Evolutionary conservation across 257 asterid genomes (phyloP).

Genomic region (Solanum chmielewskii): DNA sequence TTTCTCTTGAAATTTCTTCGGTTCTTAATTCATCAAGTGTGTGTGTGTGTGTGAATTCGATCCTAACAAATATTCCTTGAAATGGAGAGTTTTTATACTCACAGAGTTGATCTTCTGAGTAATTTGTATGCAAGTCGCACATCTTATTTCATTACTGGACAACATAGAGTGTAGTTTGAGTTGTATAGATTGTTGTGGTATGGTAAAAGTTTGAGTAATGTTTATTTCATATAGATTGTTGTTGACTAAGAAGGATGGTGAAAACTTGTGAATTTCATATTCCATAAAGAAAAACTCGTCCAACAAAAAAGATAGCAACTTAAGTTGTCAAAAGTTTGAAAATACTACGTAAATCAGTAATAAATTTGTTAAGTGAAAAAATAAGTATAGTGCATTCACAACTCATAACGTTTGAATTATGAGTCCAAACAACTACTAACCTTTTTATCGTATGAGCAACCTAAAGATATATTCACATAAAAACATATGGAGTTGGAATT

Average conservation of each 20-base stretch:
- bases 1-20: no score
- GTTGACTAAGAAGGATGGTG: background rate
- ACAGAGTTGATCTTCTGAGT: constrained; percentile 57
- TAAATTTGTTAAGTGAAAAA: background rate
- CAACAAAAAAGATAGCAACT: background rate
- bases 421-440: constrained; percentile 6
- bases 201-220: constrained; percentile 65
- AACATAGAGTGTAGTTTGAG: constrained; percentile 56
- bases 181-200: constrained; percentile 56
- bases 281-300: background rate
- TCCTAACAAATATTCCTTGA: background rate
- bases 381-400: background rate
- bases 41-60: no score
- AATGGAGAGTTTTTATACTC: constrained; percentile 6
- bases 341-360: background rate
- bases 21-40: no score
- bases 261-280: background rate
- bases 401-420: background rate
- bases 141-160: constrained; percentile 63
- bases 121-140: constrained; percentile 63
- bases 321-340: background rate
- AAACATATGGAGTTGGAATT: constrained; percentile 82
- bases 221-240: constrained; percentile 37
- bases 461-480: constrained; percentile 68
- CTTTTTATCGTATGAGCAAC: constrained; percentile 80